phyloP scores from a whole-genome alignment of 2,329 filamentous ascomycete genomes.

The Dichotomopilus funicola region DNA sequence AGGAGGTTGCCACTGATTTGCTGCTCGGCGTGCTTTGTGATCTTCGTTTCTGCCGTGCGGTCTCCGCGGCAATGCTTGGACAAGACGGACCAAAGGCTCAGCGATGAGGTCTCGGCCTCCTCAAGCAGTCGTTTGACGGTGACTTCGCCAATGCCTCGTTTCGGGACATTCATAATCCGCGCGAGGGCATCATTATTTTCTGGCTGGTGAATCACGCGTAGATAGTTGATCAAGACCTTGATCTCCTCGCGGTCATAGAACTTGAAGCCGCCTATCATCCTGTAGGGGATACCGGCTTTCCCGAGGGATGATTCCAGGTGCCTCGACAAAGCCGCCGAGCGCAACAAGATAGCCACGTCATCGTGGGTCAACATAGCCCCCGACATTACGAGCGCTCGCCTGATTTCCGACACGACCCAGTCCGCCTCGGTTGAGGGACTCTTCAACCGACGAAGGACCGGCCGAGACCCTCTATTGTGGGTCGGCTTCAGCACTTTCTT shows the following conservation, averaged over 20 bases:
- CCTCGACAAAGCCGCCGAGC: constrained; percentile 74
- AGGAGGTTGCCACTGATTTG: constrained; percentile 47
- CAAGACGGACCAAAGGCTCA: constrained; percentile 72
- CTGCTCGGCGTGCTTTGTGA: constrained; percentile 46
- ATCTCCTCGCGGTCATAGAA: constrained; percentile 93
- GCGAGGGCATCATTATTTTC: constrained; percentile 81
- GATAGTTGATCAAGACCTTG: constrained; percentile 79
- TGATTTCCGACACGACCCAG: constrained; percentile 84
- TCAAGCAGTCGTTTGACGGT: constrained; percentile 69
- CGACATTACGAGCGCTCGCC: constrained; percentile 61
- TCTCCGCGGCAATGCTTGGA: constrained; percentile 46
- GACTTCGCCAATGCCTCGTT: constrained; percentile 71
- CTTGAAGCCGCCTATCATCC: constrained; percentile 81
- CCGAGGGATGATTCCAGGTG: constrained; percentile 80
- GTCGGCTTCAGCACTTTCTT: constrained; percentile 74
- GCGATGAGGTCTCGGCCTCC: constrained; percentile 64
- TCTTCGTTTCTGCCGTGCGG: constrained; percentile 41
- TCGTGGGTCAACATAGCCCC: constrained; percentile 65
- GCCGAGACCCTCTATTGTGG: constrained; percentile 70
- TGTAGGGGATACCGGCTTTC: constrained; percentile 76
- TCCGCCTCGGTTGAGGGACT: constrained; percentile 67
- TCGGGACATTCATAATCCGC: constrained; percentile 77
- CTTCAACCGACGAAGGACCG: constrained; percentile 70
- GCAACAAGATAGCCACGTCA: constrained; percentile 82
- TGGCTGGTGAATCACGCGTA: constrained; percentile 77